Base-by-base conservation (phyloP, 1,139 yeast genomes). In the Protomyces pachydermus region DNA sequence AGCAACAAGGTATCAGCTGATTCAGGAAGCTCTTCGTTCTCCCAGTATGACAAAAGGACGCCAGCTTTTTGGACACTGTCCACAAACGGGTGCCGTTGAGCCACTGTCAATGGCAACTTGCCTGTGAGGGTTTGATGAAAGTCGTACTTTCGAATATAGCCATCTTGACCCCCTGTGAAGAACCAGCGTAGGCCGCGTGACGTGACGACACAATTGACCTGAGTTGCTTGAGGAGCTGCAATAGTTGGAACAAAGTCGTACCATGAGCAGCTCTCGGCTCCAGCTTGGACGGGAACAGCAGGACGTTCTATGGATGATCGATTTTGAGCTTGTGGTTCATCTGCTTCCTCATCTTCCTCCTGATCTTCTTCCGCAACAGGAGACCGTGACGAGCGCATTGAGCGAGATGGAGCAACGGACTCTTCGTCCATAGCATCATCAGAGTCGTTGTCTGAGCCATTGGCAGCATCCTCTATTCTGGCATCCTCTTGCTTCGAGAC, bases 91-190 rank as follows among this genome's bases (percentile, higher is more conserved):
- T 93, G 98, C 71, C 84, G 84, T 74, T 93, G 98, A 1, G 96
- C 91, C 71, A 91, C 88, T 0, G 98, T 93, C 65, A 93, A 77
- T 2, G 95, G 95, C 4, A 88, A 79, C 71, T 88, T 88, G n/a
- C 98, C 98, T 70, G 88, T 91, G 34, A 93, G 82, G 0, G 97
- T 87, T 46, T 86, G 87, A 55, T 86, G 81, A 69, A 93, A 87
- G 74, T 95, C 97, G 75, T 87, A 93, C 72, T 88, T 89, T 60
- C 98, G 79, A 52, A 93, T 88, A 71, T 85, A 89, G 12, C 99
- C 99, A 74, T 93, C 99, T 69, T 89, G 95, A 4, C 98, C 98
- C 23, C 99, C 99, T 0, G 97, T 87, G 71, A 91, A 85, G 64
- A 93, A 80, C 87, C 91, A 91, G 72, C 86, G 86, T 56, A 93